Evolutionary conservation across 177 flowering plant species (phyloP).

Genomic region (Telopea speciosissima): DNA sequence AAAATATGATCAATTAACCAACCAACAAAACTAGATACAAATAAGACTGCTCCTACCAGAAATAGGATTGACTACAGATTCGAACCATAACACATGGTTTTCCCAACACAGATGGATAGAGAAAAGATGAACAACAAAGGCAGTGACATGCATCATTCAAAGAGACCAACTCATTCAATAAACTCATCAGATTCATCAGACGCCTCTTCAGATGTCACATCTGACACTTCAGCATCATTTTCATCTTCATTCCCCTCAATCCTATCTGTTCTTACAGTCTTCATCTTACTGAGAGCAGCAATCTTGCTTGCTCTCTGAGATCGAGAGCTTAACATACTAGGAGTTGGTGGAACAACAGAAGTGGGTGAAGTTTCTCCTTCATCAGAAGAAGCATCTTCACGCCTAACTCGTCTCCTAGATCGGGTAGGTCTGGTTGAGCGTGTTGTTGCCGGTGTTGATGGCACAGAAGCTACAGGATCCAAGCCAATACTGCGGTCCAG

Average conservation of each 20-base stretch:
- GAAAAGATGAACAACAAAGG: not conserved
- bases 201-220: constrained; percentile 56
- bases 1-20: too few species aligned
- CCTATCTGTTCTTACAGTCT: constrained; percentile 22
- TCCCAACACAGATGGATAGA: not conserved
- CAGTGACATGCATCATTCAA: not conserved
- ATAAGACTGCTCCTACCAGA: too few species aligned
- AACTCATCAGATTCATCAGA: constrained; percentile 36
- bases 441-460: constrained; percentile 55
- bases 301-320: constrained; percentile 93
- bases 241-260: constrained; percentile 34
- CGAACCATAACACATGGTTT: too few species aligned
- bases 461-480: constrained; percentile 21
- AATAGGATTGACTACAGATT: too few species aligned
- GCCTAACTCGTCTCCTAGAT: constrained; percentile 44
- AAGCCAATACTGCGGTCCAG: constrained; percentile 40
- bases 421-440: constrained; percentile 38
- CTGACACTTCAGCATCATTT: constrained; percentile 39
- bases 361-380: constrained; percentile 49
- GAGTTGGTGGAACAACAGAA: constrained; percentile 33
- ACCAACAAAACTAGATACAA: too few species aligned
- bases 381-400: constrained; percentile 46
- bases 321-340: constrained; percentile 27
- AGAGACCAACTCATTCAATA: not conserved
- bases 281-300: constrained; percentile 69